Base-by-base conservation (phyloP, 495 filamentous ascomycete genomes). In the Pseudoneurospora amorphoporcata region DNA sequence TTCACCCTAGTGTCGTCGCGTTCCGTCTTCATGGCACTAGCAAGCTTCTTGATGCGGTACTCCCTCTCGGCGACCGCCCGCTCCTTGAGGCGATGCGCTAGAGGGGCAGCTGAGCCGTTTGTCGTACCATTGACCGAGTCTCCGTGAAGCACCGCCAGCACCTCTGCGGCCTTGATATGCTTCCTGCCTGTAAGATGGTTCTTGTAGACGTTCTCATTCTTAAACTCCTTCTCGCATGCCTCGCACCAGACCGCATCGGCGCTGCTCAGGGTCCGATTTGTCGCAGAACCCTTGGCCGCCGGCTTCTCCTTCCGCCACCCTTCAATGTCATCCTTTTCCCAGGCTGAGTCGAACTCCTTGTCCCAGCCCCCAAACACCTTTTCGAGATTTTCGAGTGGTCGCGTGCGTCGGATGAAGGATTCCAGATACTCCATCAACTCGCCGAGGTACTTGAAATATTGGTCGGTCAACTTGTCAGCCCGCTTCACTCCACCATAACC, bases 201-300 rank as follows among this genome's bases (percentile, higher is more conserved):
- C 76, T 92, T 93, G 83, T 96, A 97, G 68, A 97, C 93, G 78
- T 97, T 97, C 69, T 95, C 91, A 74, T 97, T 98, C 80, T 91
- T 93, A 83, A 98, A 99, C 58, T 94, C 92, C 81, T 94, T 98
- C 76, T 93, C 91, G 82, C 95, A 99, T 72, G 94, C 93, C 2
- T 89, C 83, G 75, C 95, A 99, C 90, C 91, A 98, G 38, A 91
- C 86, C 1, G 90, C 92, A 39, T 94, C 92, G 0, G 88, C 87
- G 4, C 87, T 85, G n/a, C 86, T 89, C 0, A 84, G 83, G 73
- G 85, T 84, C 39, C 84, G 77, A 7, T 78, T 61, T 38, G 78
- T 47, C 16, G 77, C 76, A 29, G 70, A 73, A 14, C 77, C 40
- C 71, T 84, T 86, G 35, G 81, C 78, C 23, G 79, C 70, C n/a